Evolutionary conservation across 2,329 filamentous ascomycete genomes (phyloP).

Genomic region (Stachybotrys chlorohalonatus): DNA sequence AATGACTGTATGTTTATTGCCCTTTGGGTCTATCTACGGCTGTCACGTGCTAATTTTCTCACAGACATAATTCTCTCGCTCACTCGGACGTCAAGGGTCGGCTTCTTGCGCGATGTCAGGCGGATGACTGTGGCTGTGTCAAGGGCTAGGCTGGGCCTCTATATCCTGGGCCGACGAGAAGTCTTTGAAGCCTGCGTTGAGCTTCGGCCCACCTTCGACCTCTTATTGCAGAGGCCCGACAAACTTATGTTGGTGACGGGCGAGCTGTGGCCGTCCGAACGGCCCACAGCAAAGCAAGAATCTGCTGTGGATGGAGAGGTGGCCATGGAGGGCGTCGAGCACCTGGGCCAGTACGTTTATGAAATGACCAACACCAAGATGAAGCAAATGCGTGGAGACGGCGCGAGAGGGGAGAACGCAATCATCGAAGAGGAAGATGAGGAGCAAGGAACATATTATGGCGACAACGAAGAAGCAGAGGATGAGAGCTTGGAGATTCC

Average conservation of each 20-base stretch:
- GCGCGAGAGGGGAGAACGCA: constrained; percentile 8
- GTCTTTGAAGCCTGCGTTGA: constrained; percentile 88
- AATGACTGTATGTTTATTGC: constrained; percentile 73
- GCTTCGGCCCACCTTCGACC: constrained; percentile 75
- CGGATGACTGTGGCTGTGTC: constrained; percentile 92
- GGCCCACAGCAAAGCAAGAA: constrained; percentile 35
- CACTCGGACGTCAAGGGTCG: constrained; percentile 78
- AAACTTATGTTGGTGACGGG: constrained; percentile 74
- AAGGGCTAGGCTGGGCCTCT: constrained; percentile 81
- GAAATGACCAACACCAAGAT: constrained; percentile 75
- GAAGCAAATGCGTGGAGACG: constrained; percentile 36
- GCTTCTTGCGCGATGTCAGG: constrained; percentile 87
- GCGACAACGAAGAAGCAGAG: constrained; percentile 17
- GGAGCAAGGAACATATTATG: constrained; percentile 19
- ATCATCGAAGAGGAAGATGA: constrained; percentile 18
- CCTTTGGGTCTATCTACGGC: background rate
- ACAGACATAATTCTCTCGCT: constrained; percentile 87
- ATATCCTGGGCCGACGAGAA: constrained; percentile 78
- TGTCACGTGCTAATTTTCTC: constrained; percentile 9
- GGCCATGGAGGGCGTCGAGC: constrained; percentile 84
- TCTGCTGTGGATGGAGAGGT: constrained; percentile 44
- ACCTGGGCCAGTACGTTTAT: constrained; percentile 90
- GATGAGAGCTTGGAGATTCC: constrained; percentile 1
- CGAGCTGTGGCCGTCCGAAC: constrained; percentile 71
- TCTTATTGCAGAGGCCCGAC: constrained; percentile 67